Percentiles rank a stretch among this genome's conserved stretches.
phyloP scores from a whole-genome alignment of 345 rosid species.

The Citrus sp. region DNA sequence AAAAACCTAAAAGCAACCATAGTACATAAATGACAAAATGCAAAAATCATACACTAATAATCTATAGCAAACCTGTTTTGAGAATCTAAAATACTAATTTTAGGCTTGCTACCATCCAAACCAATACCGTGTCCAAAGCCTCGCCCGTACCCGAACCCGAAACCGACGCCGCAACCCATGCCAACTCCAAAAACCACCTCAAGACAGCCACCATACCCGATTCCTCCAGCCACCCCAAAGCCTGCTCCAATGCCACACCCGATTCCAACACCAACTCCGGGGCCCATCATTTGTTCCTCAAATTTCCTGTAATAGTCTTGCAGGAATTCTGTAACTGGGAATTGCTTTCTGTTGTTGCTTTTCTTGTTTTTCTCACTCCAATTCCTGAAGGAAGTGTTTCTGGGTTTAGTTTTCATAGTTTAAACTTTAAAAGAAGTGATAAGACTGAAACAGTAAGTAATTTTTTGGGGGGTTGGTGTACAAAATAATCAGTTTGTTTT shows the following conservation, averaged over 20 bases:
- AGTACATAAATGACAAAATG: background rate
- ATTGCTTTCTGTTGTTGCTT: constrained; percentile 20
- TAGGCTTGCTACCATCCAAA: constrained; percentile 18
- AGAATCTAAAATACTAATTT: constrained; percentile 5
- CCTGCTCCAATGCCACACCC: constrained; percentile 50
- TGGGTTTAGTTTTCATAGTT: constrained; percentile 30
- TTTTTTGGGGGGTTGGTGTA: background rate
- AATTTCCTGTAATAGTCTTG: constrained; percentile 24
- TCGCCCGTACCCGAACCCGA: constrained; percentile 44
- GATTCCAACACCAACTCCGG: constrained; percentile 41
- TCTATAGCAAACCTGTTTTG: constrained; percentile 3
- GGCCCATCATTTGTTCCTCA: constrained; percentile 33
- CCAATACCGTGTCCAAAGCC: constrained; percentile 40
- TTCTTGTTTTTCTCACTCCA: constrained; percentile 16
- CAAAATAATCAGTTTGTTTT: too few species aligned
- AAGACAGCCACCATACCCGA: constrained; percentile 34
- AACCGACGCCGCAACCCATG: constrained; percentile 46
- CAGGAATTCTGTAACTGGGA: constrained; percentile 36
- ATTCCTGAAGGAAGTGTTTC: constrained; percentile 24
- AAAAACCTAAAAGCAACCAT: background rate
- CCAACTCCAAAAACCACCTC: constrained; percentile 39
- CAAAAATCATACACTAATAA: background rate
- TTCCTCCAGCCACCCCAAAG: constrained; percentile 40
- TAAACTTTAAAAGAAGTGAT: constrained; percentile 4
- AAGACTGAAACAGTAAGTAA: background rate